Conservation (phyloP, 2,329 filamentous ascomycete species). For the Hypoxylon sp. region DNA sequence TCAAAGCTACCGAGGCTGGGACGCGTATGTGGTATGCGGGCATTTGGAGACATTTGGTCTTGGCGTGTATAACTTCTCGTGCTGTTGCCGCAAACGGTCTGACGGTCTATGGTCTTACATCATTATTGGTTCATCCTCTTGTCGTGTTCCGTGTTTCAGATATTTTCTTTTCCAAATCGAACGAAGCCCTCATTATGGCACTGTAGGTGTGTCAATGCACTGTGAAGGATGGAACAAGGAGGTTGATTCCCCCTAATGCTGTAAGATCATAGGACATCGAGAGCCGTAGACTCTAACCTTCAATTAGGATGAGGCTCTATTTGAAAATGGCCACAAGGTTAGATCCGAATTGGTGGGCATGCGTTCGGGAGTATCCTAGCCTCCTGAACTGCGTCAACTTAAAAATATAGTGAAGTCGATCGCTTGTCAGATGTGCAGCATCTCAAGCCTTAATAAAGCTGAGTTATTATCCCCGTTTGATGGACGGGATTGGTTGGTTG, state of each 20-base stretch:
- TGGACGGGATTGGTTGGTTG: too few species aligned
- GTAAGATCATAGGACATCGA: too few species aligned
- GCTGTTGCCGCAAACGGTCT: constrained; percentile 19
- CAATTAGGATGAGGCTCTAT: too few species aligned
- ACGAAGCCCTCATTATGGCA: constrained; percentile 11
- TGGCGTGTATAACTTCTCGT: constrained; percentile 2
- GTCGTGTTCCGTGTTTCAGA: constrained; percentile 29
- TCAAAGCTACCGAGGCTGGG: neutral
- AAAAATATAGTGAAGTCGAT: too few species aligned
- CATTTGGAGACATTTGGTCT: constrained; percentile 17
- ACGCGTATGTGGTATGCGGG: constrained; percentile 20
- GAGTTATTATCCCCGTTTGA: too few species aligned
- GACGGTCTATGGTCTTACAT: constrained; percentile 11
- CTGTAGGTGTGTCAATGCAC: constrained; percentile 3
- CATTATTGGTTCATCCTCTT: constrained; percentile 28
- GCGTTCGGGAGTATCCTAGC: constrained; percentile 23
- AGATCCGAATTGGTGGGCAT: constrained; percentile 22
- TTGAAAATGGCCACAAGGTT: constrained; percentile 29
- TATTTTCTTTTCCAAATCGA: constrained; percentile 16
- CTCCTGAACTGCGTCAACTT: neutral
- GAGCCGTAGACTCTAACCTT: too few species aligned
- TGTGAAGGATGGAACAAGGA: constrained; percentile 18
- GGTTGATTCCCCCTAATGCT: too few species aligned
- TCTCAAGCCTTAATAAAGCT: too few species aligned
- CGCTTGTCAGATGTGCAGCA: too few species aligned